Evolutionary conservation across 2,329 filamentous ascomycete species (phyloP).

Genomic region (Periconia digitata): DNA sequence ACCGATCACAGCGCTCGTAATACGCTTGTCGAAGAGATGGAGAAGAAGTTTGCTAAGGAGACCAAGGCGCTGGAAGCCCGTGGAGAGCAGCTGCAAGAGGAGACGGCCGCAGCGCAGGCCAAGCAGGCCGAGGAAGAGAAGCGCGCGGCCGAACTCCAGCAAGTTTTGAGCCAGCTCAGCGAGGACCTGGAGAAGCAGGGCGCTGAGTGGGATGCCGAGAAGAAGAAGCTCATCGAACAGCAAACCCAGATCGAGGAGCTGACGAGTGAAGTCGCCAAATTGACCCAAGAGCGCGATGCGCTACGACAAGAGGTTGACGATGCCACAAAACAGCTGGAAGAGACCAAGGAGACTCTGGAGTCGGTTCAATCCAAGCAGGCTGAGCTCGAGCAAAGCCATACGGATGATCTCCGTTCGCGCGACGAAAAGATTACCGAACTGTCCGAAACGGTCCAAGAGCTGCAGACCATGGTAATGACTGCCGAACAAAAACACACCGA

Average conservation of each 20-base stretch:
- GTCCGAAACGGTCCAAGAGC: conserved; percentile 25
- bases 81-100: conserved; percentile 32
- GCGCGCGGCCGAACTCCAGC: conserved; percentile 37
- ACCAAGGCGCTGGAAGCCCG: conserved; percentile 35
- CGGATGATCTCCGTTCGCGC: conserved; percentile 25
- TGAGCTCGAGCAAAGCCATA: conserved; percentile 32
- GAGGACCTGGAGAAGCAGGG: conserved; percentile 39
- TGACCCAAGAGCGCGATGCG: conserved; percentile 29
- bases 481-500: conserved; percentile 23
- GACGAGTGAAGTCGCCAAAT: conserved; percentile 20
- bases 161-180: conserved; percentile 38
- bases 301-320: conserved; percentile 23
- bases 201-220: conserved; percentile 39
- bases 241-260: conserved; percentile 29
- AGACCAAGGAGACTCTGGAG: conserved; percentile 27
- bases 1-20: conserved; percentile 24
- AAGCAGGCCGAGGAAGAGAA: conserved; percentile 34
- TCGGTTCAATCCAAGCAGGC: conserved; percentile 24
- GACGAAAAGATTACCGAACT: conserved; percentile 34
- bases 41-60: conserved; percentile 38
- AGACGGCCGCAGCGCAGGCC: conserved; percentile 33
- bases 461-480: conserved; percentile 24
- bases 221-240: conserved; percentile 38
- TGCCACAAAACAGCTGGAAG: conserved; percentile 17
- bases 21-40: conserved; percentile 35